Conservation (phyloP, 345 rosid species). For the thale cress (Arabidopsis thaliana) region DNA sequence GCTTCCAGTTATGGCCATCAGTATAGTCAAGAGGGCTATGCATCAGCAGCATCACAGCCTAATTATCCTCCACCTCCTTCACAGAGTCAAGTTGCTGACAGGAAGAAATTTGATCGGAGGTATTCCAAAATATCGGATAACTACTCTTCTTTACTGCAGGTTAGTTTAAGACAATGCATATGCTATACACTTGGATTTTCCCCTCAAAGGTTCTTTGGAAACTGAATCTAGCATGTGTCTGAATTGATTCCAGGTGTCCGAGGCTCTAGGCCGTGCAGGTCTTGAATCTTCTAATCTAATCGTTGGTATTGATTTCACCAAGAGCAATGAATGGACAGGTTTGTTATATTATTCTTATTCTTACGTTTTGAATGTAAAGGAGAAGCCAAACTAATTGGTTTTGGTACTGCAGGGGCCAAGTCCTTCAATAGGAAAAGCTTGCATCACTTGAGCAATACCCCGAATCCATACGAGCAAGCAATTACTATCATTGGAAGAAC, state of each 20-base stretch:
- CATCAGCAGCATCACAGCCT: conserved; percentile 34
- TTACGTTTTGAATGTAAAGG: not conserved
- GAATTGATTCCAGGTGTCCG: conserved; percentile 61
- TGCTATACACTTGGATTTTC: not conserved
- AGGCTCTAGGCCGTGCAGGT: conserved; percentile 82
- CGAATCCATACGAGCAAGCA: conserved; percentile 91
- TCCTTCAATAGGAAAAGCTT: conserved; percentile 77
- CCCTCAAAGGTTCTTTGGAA: not conserved
- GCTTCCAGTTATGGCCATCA: conserved; percentile 21
- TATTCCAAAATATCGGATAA: conserved; percentile 84
- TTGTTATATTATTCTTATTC: not conserved
- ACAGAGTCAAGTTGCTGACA: conserved; percentile 33
- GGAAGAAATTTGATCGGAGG: conserved; percentile 68
- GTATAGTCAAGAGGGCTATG: conserved; percentile 39
- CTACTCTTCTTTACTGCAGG: conserved; percentile 83
- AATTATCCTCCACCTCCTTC: conserved; percentile 45
- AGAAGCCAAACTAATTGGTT: conserved; percentile 11
- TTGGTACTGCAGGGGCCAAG: conserved; percentile 55
- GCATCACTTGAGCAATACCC: conserved; percentile 72
- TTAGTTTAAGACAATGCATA: conserved; percentile 27
- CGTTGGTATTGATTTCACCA: conserved; percentile 95
- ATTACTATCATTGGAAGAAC: conserved; percentile 89
- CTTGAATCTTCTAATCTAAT: conserved; percentile 98
- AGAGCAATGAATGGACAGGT: conserved; percentile 99
- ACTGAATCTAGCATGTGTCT: not conserved